Conservation (phyloP, 129 eudicot species). For the Silybum marianum region DNA sequence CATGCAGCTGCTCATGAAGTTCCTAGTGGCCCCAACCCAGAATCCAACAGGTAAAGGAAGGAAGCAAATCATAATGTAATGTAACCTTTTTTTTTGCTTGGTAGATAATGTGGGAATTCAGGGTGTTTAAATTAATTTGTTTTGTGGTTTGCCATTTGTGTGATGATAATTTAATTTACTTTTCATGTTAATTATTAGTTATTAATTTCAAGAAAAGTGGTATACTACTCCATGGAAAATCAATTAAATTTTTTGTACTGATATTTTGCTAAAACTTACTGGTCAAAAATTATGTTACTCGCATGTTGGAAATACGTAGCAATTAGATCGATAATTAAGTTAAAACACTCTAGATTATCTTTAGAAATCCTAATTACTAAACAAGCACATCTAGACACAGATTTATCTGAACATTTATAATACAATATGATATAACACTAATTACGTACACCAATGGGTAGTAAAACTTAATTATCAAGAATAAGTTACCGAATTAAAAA, state of each 20-base stretch:
- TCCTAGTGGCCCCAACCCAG: conserved; percentile 76
- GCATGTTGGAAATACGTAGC: background rate
- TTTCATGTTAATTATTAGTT: conserved; percentile 6
- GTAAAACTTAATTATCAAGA: no score
- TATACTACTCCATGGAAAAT: background rate
- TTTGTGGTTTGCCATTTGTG: conserved; percentile 30
- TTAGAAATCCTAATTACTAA: background rate
- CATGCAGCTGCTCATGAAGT: conserved; percentile 69
- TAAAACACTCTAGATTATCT: background rate
- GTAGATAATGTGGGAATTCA: conserved; percentile 14
- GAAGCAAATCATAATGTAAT: conserved; percentile 24
- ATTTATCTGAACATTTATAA: background rate
- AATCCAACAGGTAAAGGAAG: conserved; percentile 50
- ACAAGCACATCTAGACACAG: background rate
- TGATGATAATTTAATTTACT: conserved; percentile 10
- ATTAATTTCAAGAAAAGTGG: background rate
- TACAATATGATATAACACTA: no score
- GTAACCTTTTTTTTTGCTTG: conserved; percentile 8
- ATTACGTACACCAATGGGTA: no score
- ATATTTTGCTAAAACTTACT: background rate
- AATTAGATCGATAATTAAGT: background rate
- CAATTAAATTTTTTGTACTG: background rate
- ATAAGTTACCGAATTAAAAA: no score
- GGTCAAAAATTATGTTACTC: background rate
- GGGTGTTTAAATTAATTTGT: conserved; percentile 22